Conservation (phyloP, 139 green algal genomes). For the Volvox africanus region DNA sequence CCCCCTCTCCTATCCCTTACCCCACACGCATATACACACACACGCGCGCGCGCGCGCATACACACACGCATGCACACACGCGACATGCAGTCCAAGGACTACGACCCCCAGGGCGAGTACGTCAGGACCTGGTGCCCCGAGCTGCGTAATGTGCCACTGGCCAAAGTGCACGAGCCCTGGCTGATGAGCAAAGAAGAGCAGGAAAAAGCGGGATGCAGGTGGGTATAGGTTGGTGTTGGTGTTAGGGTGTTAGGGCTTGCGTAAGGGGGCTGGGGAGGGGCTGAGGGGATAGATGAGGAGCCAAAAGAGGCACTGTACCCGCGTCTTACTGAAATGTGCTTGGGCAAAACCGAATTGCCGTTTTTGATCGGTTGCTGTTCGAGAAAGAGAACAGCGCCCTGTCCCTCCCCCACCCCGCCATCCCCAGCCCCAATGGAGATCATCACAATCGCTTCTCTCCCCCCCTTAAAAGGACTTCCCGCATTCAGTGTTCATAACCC, state of each 20-base stretch:
- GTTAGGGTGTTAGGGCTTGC: too few relatives aligned
- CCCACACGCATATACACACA: too few relatives aligned
- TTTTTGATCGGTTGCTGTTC: too few relatives aligned
- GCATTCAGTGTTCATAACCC: too few relatives aligned
- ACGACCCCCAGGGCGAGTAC: conserved; percentile 92
- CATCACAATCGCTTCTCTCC: not conserved
- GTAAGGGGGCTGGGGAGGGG: too few relatives aligned
- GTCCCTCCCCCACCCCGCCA: not conserved
- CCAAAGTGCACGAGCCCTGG: conserved; percentile 86
- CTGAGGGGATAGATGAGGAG: too few relatives aligned
- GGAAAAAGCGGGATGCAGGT: conserved; percentile 45
- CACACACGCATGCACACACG: not conserved
- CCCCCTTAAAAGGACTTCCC: not conserved
- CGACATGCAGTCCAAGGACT: conserved; percentile 78
- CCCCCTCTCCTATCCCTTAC: too few relatives aligned
- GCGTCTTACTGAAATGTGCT: too few relatives aligned
- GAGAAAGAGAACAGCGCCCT: too few relatives aligned
- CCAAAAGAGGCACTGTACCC: too few relatives aligned
- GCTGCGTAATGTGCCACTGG: conserved; percentile 79
- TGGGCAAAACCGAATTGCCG: too few relatives aligned
- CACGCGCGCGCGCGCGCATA: not conserved
- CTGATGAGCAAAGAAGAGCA: conserved; percentile 78
- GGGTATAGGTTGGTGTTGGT: too few relatives aligned
- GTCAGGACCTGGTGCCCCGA: conserved; percentile 92
- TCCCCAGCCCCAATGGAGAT: not conserved